Evolutionary conservation across 371 early-diverging fungal species (phyloP), one percentile per base, ranked within the genome.

Genomic region (Quaeritorhiza haematococci): DNA sequence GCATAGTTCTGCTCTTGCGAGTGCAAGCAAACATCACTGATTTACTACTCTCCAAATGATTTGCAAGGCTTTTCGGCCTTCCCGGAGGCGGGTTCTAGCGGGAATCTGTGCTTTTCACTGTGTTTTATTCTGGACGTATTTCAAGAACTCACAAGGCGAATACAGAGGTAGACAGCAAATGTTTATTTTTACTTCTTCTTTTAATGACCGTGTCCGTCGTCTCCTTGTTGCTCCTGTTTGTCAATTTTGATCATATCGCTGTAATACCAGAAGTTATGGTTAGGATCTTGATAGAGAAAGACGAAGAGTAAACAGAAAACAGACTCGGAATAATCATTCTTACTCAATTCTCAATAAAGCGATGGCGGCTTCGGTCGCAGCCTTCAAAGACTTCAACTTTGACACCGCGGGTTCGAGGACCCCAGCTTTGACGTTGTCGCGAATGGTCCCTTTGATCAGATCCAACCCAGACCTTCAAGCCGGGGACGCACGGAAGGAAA

Each of bases 351-450:
- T 88, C 58, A 99, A 80, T 59, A 99, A 91, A 58, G 96, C 90
- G 66, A 99, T 96, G 35, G 99, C 99, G 45, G 99, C 99, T 75
- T 99, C 99, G 34, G 99, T 99, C 30, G 99, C 99, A 28, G 98
- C 91, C 80, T 96, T 95, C 54, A 99, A 74, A 33, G 95, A 92
- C 77, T 96, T 98, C 74, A 99, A 85, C 82, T 99, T 99, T 68
- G 92, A 92, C 82, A 98, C 92, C 49, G 96, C 93, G 29, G 99
- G 99, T 74, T 99, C 99, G 56, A 99, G 79, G 5, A 99, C 94
- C 55, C 99, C 99, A 26, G 91, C 88, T 59, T 85, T 80, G 52
- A 98, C 74, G 77, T 99, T 99, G 68, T 99, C 93, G 47, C 97
- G 84, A 29, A 98, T 78, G 63, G 80, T 82, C 21, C 99, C 99